Percentiles rank a stretch among this genome's conserved stretches.
These are phyloP conservation scores for Zygnema cylindricum DNA, from an alignment of 139 green algal species.

Conservation along the genomic window DNA sequence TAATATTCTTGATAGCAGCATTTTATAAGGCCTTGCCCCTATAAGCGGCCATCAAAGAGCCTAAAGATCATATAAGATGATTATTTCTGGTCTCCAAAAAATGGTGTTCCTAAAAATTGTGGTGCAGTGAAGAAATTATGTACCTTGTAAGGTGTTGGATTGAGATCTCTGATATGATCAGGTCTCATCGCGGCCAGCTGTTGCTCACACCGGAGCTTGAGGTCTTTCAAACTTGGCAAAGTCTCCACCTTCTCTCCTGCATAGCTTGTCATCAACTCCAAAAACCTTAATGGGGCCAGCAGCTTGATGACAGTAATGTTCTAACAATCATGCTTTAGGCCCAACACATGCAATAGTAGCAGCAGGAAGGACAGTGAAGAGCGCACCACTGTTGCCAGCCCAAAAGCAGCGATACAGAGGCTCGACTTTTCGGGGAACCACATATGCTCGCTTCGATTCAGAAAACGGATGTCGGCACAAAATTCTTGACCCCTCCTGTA, in stretches of 20 bases:
- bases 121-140: neutral
- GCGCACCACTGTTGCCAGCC: constrained; percentile 51
- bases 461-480: constrained; percentile 63
- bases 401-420: constrained; percentile 56
- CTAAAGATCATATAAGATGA: no score
- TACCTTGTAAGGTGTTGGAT: constrained; percentile 68
- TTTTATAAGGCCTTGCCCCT: no score
- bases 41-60: no score
- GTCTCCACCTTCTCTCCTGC: constrained; percentile 18
- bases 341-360: neutral
- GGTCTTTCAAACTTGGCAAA: constrained; percentile 41
- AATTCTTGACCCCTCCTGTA: constrained; percentile 56
- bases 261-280: no score
- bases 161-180: constrained; percentile 56
- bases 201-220: constrained; percentile 25
- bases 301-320: no score
- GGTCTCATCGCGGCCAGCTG: constrained; percentile 35
- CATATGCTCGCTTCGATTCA: constrained; percentile 63
- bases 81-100: no score
- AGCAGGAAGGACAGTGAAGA: neutral
- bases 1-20: no score
- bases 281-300: no score
- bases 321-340: neutral
- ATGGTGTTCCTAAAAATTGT: no score
- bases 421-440: constrained; percentile 59